Evolutionary conservation across 73 alveolate genomes (phyloP).

Genomic region (Paramecium primaurelia): DNA sequence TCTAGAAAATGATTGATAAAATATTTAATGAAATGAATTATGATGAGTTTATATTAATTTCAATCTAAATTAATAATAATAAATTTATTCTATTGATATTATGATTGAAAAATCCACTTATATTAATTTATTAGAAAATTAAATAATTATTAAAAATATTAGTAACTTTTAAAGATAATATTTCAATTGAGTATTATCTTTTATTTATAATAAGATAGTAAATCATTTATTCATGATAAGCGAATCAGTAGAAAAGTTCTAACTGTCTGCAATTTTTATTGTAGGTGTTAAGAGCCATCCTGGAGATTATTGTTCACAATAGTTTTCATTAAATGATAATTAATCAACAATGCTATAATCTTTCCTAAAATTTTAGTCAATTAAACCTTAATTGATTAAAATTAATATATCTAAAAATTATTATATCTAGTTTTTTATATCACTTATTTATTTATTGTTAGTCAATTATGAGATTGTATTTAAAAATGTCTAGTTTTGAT

Average conservation of each 20-base stretch:
- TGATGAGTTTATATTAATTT: constrained; percentile 96
- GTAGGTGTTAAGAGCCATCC: constrained; percentile 40
- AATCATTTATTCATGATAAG: background rate
- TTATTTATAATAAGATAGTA: background rate
- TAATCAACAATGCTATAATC: background rate
- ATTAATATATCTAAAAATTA: background rate
- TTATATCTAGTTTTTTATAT: background rate
- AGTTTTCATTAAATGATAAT: background rate
- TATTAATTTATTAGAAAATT: too few species aligned
- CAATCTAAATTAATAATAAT: constrained; percentile 79
- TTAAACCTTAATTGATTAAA: background rate
- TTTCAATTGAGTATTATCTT: background rate
- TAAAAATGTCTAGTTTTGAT: background rate
- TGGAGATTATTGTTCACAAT: background rate
- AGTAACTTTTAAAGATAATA: background rate
- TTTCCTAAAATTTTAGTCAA: background rate
- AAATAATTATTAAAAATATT: too few species aligned
- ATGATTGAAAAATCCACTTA: too few species aligned
- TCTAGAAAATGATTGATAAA: constrained; percentile 93
- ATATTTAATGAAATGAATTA: constrained; percentile 73
- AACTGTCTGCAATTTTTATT: background rate
- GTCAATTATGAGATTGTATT: background rate
- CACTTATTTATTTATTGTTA: background rate
- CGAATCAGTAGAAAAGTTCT: background rate
- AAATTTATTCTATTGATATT: background rate